These are phyloP conservation scores for Rosa chinensis DNA, from an alignment of 306 rosid species.

Conservation along the genomic window DNA sequence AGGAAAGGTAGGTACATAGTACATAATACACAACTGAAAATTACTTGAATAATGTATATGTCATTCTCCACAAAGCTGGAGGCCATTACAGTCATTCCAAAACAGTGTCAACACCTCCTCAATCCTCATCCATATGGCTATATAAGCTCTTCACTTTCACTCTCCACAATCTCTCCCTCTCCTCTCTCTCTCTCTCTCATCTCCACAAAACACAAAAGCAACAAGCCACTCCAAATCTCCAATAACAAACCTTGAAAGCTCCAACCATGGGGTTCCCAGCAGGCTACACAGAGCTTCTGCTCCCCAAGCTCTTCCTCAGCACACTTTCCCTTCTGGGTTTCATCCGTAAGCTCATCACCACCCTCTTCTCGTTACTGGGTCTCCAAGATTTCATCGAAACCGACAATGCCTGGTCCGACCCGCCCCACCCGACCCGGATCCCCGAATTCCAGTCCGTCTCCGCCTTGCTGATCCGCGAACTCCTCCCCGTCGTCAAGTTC, in stretches of 20 bases:
- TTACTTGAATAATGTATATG: neutral
- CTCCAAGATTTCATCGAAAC: constrained; percentile 61
- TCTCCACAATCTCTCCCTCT: neutral
- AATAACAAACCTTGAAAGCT: neutral
- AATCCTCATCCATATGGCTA: constrained; percentile 12
- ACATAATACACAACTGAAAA: neutral
- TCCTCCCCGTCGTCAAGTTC: constrained; percentile 62
- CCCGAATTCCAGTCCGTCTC: constrained; percentile 51
- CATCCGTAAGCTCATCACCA: constrained; percentile 47
- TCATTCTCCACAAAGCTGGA: neutral
- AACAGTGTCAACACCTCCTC: neutral
- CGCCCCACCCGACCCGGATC: neutral
- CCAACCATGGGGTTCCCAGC: constrained; percentile 72
- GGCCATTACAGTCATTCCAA: constrained; percentile 14
- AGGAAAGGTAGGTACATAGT: neutral
- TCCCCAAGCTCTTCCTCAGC: constrained; percentile 66
- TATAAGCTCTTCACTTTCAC: neutral
- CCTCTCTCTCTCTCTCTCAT: neutral
- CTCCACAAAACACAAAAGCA: neutral
- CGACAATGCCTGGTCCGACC: constrained; percentile 46
- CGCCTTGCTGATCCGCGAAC: constrained; percentile 52
- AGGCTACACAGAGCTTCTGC: constrained; percentile 57
- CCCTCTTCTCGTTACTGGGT: constrained; percentile 47
- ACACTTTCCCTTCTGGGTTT: constrained; percentile 50
- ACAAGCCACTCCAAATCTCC: neutral